A percentile compares a stretch with the other conserved stretches of the same genome.
These are phyloP conservation scores for Dalbergia cultrata DNA, from an alignment of 306 rosid genomes.

Conservation along the genomic window DNA sequence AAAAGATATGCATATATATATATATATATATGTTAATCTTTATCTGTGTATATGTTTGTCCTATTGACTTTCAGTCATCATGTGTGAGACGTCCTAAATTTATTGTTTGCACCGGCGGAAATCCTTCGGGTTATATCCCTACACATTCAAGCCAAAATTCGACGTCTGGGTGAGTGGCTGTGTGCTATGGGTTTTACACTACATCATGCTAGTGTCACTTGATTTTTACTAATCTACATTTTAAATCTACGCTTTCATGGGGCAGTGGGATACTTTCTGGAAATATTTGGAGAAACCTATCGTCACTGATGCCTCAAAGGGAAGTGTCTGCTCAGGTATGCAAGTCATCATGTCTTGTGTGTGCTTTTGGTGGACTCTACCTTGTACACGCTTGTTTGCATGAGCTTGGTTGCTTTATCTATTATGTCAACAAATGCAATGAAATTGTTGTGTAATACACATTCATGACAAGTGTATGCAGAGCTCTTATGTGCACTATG, in stretches of 20 bases:
- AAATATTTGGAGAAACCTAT: constrained; percentile 84
- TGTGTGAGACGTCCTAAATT: constrained; percentile 96
- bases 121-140: constrained; percentile 76
- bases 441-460: constrained; percentile 24
- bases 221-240: constrained; percentile 39
- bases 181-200: constrained; percentile 37
- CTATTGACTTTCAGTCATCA: constrained; percentile 66
- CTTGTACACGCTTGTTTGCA: constrained; percentile 14
- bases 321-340: constrained; percentile 79
- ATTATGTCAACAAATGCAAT: constrained; percentile 18
- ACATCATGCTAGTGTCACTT: neutral
- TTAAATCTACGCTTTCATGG: constrained; percentile 43
- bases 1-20: constrained; percentile 25
- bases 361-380: constrained; percentile 9
- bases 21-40: constrained; percentile 32
- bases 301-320: constrained; percentile 85
- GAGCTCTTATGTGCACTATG: constrained; percentile 16
- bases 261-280: constrained; percentile 81
- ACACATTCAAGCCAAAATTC: constrained; percentile 79
- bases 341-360: constrained; percentile 26
- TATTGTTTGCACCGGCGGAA: constrained; percentile 95
- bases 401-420: constrained; percentile 17
- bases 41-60: constrained; percentile 12
- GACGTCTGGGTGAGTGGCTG: constrained; percentile 71
- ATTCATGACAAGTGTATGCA: constrained; percentile 21